Percentiles rank a stretch among this genome's conserved stretches.
These are phyloP conservation scores for Xylariaceae sp. DNA, from an alignment of 2,329 filamentous ascomycete genomes.

Conservation along the genomic window DNA sequence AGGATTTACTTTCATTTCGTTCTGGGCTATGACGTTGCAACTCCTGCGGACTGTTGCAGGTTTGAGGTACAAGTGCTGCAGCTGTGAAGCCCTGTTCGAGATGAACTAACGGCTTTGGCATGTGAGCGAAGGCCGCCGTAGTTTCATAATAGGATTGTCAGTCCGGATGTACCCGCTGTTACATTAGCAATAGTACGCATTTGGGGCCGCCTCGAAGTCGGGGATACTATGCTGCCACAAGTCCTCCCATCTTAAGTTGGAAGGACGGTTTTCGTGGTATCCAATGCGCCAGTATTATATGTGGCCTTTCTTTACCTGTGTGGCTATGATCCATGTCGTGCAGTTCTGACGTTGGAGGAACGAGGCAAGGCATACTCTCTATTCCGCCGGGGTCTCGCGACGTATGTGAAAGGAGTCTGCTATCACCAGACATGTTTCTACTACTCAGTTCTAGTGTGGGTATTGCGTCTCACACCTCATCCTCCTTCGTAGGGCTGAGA, in stretches of 20 bases:
- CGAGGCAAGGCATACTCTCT: slow-evolving; percentile 23
- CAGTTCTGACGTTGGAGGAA: slow-evolving; percentile 22
- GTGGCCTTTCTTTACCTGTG: slow-evolving; percentile 9
- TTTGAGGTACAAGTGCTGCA: slow-evolving; percentile 4
- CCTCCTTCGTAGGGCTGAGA: slow-evolving; percentile 25
- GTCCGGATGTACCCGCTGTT: slow-evolving; percentile 4
- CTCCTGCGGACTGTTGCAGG: slow-evolving; percentile 15
- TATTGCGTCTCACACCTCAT: slow-evolving; percentile 3
- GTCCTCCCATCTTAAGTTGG: slow-evolving; percentile 7
- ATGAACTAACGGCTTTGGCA: slow-evolving; percentile 12
- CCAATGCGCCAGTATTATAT: not conserved
- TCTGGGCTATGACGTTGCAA: slow-evolving; percentile 22
- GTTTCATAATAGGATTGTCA: slow-evolving; percentile 16
- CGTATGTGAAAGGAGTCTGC: slow-evolving; percentile 12
- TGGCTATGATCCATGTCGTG: slow-evolving; percentile 27
- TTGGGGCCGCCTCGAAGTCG: slow-evolving; percentile 1
- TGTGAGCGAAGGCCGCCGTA: slow-evolving; percentile 6
- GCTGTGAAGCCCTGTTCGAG: not conserved
- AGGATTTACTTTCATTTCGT: slow-evolving; percentile 17
- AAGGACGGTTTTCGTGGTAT: slow-evolving; percentile 5
- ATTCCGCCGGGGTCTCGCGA: not conserved
- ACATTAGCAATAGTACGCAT: not conserved
- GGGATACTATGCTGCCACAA: slow-evolving; percentile 9
- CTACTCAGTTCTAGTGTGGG: slow-evolving; percentile 15
- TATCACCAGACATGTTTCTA: slow-evolving; percentile 2